Conservation (phyloP, 192 early-diverging fungal genomes). For the Geosiphon pyriformis region DNA sequence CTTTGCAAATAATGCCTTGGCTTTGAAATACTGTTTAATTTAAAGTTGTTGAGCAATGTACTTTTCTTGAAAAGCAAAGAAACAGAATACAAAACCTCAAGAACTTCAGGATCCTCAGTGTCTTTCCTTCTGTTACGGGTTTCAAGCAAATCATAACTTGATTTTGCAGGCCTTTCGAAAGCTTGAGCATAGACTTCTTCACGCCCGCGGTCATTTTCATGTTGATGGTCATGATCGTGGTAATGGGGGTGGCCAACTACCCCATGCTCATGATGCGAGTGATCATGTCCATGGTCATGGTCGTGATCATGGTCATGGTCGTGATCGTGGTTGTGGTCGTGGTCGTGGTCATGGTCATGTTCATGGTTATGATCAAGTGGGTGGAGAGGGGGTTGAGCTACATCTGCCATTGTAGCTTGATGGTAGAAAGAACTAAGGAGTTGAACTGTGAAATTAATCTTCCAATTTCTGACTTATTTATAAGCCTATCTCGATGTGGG, state of each 20-base stretch:
- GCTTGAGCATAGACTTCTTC: background rate
- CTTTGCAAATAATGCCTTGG: conserved; percentile 47
- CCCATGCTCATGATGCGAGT: background rate
- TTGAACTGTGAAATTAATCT: too few relatives aligned
- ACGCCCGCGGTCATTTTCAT: background rate
- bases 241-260: background rate
- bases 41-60: background rate
- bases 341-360: conserved; percentile 13
- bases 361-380: background rate
- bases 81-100: conserved; percentile 9
- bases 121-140: conserved; percentile 3
- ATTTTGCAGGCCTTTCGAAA: background rate
- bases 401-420: background rate
- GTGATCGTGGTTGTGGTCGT: conserved; percentile 9
- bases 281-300: conserved; percentile 11
- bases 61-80: background rate
- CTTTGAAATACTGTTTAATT: conserved; percentile 39
- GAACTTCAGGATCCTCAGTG: conserved; percentile 18
- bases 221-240: background rate
- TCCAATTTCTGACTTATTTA: too few relatives aligned
- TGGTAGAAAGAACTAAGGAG: too few relatives aligned
- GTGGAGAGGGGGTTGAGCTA: background rate
- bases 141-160: conserved; percentile 23
- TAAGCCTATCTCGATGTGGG: too few relatives aligned
- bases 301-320: conserved; percentile 4